Base-by-base conservation (phyloP, 2,329 filamentous ascomycete species). In the Beauveria pseudobassiana region DNA sequence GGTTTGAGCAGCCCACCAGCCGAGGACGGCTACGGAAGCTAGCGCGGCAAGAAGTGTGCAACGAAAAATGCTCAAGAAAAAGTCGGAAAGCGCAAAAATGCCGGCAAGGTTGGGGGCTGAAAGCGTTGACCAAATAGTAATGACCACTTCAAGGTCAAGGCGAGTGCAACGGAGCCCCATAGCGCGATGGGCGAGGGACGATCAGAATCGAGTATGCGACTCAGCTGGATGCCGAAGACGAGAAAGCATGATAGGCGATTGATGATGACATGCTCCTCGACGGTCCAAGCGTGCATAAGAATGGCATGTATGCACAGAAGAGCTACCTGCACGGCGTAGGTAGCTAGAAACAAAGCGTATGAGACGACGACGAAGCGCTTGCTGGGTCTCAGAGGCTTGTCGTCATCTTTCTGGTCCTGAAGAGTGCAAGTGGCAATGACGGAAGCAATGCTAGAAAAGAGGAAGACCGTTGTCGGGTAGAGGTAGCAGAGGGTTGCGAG, bases 101-200 rank as follows among this genome's bases (percentile, higher is more conserved):
- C 43, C 60, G 20, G 53, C 22, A 30, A 52, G 34, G 5, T 22
- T 34, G 30, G 34, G 28, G 5, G 5, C 12, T 8, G 28, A 57
- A 26, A 58, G 12, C 4, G 40, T 52, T 18, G 60, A 58, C 53
- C 59, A 62, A 59, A 56, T 22, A 1, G 51, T 69, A 38, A 85
- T 73, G 54, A 70, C 67, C 0, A 80, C 69, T 67, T 91, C 88
- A 42, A 81, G 16, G 78, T 66, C 8, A 87, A 72, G 16, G 82
- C 82, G 18, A 89, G 71, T 34, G 82, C 65, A 79, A 87, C 88
- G 14, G 83, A 82, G 20, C 85, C 86, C 64, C 82, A 82, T 64
- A 85, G 86, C 0, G 87, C 85, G 66, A 87, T 85, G 79, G 85
- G 87, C 10, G 84, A 77, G 2, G 80, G 77, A 57, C 78, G 76